phyloP scores from a whole-genome alignment of 2,329 filamentous ascomycete species.

The Fusarium paranaense region DNA sequence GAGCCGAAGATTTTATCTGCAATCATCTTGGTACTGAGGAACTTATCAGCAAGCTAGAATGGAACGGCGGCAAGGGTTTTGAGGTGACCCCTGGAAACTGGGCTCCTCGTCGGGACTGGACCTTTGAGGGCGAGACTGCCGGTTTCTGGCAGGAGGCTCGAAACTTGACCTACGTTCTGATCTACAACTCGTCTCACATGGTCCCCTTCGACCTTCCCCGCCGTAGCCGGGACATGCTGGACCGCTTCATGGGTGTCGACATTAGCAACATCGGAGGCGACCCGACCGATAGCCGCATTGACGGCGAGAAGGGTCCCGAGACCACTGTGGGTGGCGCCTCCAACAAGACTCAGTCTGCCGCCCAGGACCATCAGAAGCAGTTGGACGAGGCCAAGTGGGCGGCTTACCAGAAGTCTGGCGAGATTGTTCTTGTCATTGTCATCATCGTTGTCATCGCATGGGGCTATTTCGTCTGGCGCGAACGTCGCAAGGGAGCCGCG shows the following conservation, averaged over 20 bases:
- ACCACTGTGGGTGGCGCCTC: conserved; percentile 80
- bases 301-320: conserved; percentile 84
- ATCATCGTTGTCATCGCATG: conserved; percentile 77
- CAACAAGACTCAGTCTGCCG: conserved; percentile 67
- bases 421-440: conserved; percentile 86
- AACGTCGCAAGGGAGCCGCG: conserved; percentile 65
- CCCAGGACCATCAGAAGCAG: conserved; percentile 68
- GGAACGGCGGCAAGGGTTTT: conserved; percentile 93
- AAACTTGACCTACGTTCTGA: conserved; percentile 94
- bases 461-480: conserved; percentile 78
- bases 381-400: conserved; percentile 89
- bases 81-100: conserved; percentile 87
- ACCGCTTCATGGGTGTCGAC: conserved; percentile 94
- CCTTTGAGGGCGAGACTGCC: conserved; percentile 86
- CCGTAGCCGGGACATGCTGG: conserved; percentile 93
- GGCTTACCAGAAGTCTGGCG: conserved; percentile 88
- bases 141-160: conserved; percentile 95
- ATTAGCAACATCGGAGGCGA: conserved; percentile 87
- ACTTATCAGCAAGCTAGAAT: conserved; percentile 88
- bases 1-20: conserved; percentile 94
- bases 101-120: conserved; percentile 94
- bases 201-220: conserved; percentile 94
- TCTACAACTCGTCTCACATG: conserved; percentile 98
- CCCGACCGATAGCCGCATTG: conserved; percentile 82
- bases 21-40: conserved; percentile 96